These are phyloP conservation scores for Aspergillus pseudoglaucus DNA, from an alignment of 2,329 filamentous ascomycete species.

Conservation along the genomic window DNA sequence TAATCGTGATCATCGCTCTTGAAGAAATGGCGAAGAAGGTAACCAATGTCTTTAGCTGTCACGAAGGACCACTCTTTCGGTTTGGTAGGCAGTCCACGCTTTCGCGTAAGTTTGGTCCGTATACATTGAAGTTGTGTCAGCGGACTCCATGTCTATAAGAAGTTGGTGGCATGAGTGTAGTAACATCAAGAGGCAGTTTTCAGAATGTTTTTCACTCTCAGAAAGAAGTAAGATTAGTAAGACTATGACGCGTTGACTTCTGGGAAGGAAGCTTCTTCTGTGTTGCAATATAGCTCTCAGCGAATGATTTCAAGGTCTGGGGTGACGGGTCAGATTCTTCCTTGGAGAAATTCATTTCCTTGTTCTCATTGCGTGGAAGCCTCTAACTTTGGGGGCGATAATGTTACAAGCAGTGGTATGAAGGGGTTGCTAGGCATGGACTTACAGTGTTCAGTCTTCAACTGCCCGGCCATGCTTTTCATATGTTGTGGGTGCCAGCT, in stretches of 20 bases:
- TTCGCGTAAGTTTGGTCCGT: conserved; percentile 6
- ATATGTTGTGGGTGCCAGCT: not conserved
- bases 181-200: conserved; percentile 4
- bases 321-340: conserved; percentile 6
- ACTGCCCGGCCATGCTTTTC: not conserved
- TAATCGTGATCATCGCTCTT: conserved; percentile 5
- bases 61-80: conserved; percentile 1
- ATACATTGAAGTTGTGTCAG: conserved; percentile 10
- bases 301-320: conserved; percentile 10
- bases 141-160: conserved; percentile 1
- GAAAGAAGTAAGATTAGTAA: conserved; percentile 6
- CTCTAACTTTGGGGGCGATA: conserved; percentile 2
- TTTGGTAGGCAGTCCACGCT: conserved; percentile 10
- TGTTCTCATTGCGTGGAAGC: conserved; percentile 1
- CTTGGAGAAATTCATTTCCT: conserved; percentile 2
- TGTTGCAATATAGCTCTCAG: conserved; percentile 8
- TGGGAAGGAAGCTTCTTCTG: conserved; percentile 5
- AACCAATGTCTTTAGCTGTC: conserved; percentile 10
- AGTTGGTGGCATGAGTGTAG: not conserved
- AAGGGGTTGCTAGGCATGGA: not conserved
- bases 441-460: not conserved
- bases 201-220: conserved; percentile 11
- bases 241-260: conserved; percentile 2
- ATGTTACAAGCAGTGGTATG: not conserved
- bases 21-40: conserved; percentile 10